phyloP scores from a whole-genome alignment of 2,329 filamentous ascomycete genomes.

The Penicillium hordei region DNA sequence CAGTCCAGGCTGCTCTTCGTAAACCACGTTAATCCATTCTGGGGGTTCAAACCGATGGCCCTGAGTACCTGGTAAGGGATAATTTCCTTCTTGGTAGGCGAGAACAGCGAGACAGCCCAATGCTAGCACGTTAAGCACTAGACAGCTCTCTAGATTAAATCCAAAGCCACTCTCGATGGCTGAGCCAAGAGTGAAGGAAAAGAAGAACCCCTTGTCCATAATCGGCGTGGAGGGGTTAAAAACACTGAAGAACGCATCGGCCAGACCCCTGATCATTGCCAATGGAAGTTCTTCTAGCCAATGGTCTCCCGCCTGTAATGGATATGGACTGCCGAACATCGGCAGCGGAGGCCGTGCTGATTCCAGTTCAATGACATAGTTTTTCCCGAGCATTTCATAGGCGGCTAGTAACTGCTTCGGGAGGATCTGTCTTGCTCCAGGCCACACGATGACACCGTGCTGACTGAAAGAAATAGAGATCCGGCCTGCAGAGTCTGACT shows the following conservation, averaged over 20 bases:
- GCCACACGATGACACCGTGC: conserved; percentile 53
- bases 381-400: conserved; percentile 43
- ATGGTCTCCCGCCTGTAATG: conserved; percentile 35
- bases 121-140: conserved; percentile 53
- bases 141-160: conserved; percentile 53
- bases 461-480: conserved; percentile 52
- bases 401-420: conserved; percentile 43
- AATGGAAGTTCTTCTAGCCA: conserved; percentile 52
- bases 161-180: conserved; percentile 54
- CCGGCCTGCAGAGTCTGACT: conserved; percentile 34
- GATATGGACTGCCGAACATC: conserved; percentile 40
- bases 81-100: conserved; percentile 52
- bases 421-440: conserved; percentile 47
- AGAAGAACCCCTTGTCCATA: conserved; percentile 54
- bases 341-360: conserved; percentile 48
- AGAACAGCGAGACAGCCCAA: conserved; percentile 53
- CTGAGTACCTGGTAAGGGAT: conserved; percentile 43
- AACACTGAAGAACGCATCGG: conserved; percentile 55
- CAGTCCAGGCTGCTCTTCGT: conserved; percentile 47
- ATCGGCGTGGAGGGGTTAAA: conserved; percentile 56
- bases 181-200: conserved; percentile 50
- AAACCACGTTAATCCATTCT: conserved; percentile 40
- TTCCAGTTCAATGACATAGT: conserved; percentile 54
- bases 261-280: conserved; percentile 52
- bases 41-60: conserved; percentile 38